These are phyloP conservation scores for Grosmannia huntii DNA, from an alignment of 2,329 filamentous ascomycete species.

Conservation along the genomic window DNA sequence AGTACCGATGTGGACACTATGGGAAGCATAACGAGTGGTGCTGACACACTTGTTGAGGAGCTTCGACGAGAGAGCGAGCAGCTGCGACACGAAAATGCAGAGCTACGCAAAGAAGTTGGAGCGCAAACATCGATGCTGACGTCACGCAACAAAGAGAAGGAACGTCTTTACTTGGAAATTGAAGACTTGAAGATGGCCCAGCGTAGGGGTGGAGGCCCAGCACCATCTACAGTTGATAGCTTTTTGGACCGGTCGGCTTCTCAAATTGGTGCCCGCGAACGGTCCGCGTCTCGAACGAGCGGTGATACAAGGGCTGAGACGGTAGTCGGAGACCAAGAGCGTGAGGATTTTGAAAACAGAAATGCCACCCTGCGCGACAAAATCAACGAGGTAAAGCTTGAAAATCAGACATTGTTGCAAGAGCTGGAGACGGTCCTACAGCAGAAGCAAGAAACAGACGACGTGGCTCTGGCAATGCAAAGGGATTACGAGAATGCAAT, in stretches of 20 bases:
- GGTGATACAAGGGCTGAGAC: conserved; percentile 50
- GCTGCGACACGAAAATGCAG: conserved; percentile 81
- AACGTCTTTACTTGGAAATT: conserved; percentile 90
- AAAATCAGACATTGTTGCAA: conserved; percentile 75
- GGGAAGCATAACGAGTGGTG: conserved; percentile 37
- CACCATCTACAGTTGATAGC: conserved; percentile 65
- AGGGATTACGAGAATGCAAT: conserved; percentile 61
- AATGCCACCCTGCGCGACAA: conserved; percentile 76
- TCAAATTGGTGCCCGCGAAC: conserved; percentile 54
- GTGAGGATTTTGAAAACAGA: conserved; percentile 75
- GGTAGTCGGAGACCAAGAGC: conserved; percentile 56
- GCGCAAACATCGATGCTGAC: conserved; percentile 97
- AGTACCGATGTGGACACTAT: conserved; percentile 29
- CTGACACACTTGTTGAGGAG: conserved; percentile 65
- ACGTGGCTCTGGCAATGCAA: conserved; percentile 50
- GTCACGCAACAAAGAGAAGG: conserved; percentile 88
- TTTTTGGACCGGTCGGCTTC: conserved; percentile 92
- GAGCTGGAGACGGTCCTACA: conserved; percentile 66
- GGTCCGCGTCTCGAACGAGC: conserved; percentile 64
- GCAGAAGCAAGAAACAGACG: conserved; percentile 47
- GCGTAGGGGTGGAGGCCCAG: conserved; percentile 48
- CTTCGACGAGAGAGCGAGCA: conserved; percentile 57
- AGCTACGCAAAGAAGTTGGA: conserved; percentile 80
- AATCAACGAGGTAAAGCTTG: conserved; percentile 71
- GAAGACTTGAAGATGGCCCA: conserved; percentile 88